Evolutionary conservation across 768 basidiomycete genomes (phyloP).

Genomic region (Tephrocybe sp.): DNA sequence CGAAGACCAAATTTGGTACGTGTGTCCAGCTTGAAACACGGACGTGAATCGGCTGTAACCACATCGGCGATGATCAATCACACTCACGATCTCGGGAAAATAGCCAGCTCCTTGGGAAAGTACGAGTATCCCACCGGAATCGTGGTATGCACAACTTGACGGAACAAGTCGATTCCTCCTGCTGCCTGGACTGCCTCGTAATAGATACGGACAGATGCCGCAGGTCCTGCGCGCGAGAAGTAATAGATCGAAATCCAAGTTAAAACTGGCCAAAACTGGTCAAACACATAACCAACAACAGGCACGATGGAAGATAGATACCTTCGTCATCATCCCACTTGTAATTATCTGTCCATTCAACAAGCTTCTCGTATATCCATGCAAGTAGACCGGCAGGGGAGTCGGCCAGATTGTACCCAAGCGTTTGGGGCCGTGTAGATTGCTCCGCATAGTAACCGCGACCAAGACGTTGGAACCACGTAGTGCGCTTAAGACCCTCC

Average conservation of each 20-base stretch:
- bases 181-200: constrained; percentile 39
- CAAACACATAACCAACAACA: background rate
- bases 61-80: background rate
- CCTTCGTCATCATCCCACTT: constrained; percentile 60
- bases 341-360: constrained; percentile 50
- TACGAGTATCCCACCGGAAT: constrained; percentile 49
- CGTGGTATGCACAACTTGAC: constrained; percentile 5
- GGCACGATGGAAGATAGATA: constrained; percentile 9
- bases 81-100: constrained; percentile 23
- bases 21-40: constrained; percentile 38
- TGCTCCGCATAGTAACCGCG: constrained; percentile 40
- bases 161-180: constrained; percentile 5
- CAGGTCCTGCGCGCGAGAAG: constrained; percentile 58
- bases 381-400: constrained; percentile 53
- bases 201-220: constrained; percentile 57
- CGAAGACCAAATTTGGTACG: constrained; percentile 40
- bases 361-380: constrained; percentile 54
- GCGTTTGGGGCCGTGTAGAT: constrained; percentile 47
- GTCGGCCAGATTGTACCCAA: constrained; percentile 54
- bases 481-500: constrained; percentile 27
- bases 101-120: constrained; percentile 48
- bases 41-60: background rate
- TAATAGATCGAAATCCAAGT: constrained; percentile 62
- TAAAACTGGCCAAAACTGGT: constrained; percentile 36
- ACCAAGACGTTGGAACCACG: constrained; percentile 27